Base-by-base conservation (phyloP, 257 asterid genomes). In the Fraxinus americana region DNA sequence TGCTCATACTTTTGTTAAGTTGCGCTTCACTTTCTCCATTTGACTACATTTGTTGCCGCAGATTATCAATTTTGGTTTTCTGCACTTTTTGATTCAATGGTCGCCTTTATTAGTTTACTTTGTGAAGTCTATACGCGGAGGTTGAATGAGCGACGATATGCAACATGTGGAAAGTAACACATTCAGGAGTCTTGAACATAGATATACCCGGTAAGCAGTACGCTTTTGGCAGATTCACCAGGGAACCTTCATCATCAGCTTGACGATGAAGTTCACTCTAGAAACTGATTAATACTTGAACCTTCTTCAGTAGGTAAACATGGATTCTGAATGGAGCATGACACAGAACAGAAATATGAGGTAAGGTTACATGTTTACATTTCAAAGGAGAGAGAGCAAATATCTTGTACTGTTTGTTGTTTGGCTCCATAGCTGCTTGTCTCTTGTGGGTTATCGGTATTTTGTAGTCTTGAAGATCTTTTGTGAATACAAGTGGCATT, bases 221-320 rank as follows among this genome's bases (percentile, higher is more conserved):
- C 36, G 35, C 69, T 59, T 59, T 59, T 59, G 67, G 69, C 69
- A 25, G 69, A 59, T 23, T 59, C 67, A 59, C 67, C 23, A 12
- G 69, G 35, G 35, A 63, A 7, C 19, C 34, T 25, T 63, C 69
- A 25, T 63, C 35, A 0, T 63, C 69, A 23, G 35, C 19, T 63
- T 25, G 69, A 12, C 5, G 0, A 23, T 10, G 36, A 63, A 23
- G 19, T 11, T 63, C 36, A 4, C 35, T 25, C 17, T 10, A 13
- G 19, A 23, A 27, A 63, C 25, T 63, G 27, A 54, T 2, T 8
- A 27, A 3, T 11, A 63, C 27, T 23, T 63, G 36, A 11, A 27
- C 69, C 36, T 25, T 63, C 36, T 63, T 63, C 69, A 23, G 17
- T 63, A 25, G 69, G 69, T 25, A 63, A 23, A 9, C 1, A 0